Evolutionary conservation across 805 yeast species (phyloP).

Genomic region (Candida railenensis): DNA sequence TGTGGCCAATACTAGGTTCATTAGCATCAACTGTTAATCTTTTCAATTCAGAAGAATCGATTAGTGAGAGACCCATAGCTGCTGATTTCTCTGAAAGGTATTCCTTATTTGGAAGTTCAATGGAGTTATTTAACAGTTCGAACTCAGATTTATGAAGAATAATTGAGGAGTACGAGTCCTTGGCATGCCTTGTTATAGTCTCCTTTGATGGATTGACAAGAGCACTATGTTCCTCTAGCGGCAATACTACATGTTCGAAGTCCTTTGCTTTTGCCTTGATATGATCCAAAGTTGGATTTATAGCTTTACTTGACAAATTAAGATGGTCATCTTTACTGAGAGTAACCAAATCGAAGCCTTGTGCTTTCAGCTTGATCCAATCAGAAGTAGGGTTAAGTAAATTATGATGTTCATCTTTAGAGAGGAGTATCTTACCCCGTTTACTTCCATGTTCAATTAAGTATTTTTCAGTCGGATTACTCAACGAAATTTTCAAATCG

Average conservation of each 20-base stretch:
- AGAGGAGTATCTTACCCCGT: constrained; percentile 23
- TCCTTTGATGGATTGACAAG: constrained; percentile 9
- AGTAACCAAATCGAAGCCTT: constrained; percentile 10
- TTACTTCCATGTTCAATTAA: constrained; percentile 33
- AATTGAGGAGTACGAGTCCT: constrained; percentile 9
- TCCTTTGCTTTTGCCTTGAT: constrained; percentile 13
- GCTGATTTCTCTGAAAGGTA: constrained; percentile 15
- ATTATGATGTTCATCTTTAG: not conserved
- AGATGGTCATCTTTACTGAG: constrained; percentile 17
- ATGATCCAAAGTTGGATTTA: constrained; percentile 18
- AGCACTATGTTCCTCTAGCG: not conserved
- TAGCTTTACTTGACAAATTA: constrained; percentile 17
- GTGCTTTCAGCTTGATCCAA: constrained; percentile 4
- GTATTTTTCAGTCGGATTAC: constrained; percentile 22
- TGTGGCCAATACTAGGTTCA: constrained; percentile 15
- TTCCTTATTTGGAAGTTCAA: constrained; percentile 20
- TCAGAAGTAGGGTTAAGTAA: constrained; percentile 8
- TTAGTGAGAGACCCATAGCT: constrained; percentile 13
- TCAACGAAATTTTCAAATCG: constrained; percentile 14
- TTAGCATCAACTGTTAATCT: constrained; percentile 6
- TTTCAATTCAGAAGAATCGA: constrained; percentile 6
- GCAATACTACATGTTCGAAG: constrained; percentile 7
- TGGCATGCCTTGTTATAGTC: constrained; percentile 14
- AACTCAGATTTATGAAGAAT: constrained; percentile 13
- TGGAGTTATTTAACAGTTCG: constrained; percentile 8